A percentile compares a stretch with the other conserved stretches of the same genome.
phyloP scores from a whole-genome alignment of 202 grass and related monocot species.

The Setaria viridis region DNA sequence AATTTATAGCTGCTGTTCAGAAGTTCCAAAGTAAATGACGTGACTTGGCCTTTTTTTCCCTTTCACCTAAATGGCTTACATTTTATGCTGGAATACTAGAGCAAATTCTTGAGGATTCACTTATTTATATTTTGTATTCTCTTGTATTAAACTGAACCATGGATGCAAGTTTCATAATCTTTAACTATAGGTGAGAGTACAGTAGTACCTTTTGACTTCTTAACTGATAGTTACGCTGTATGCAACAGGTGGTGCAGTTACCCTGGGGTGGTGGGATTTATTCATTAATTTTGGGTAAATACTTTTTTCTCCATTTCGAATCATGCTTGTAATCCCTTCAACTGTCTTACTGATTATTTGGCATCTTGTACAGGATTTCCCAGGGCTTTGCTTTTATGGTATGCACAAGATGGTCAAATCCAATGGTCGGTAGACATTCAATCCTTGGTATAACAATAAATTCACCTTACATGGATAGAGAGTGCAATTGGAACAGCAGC shows the following conservation, averaged over 20 bases:
- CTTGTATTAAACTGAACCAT: conserved; percentile 28
- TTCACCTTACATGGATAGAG: conserved; percentile 33
- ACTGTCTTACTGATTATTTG: conserved; percentile 35
- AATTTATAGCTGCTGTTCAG: conserved; percentile 23
- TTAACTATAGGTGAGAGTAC: conserved; percentile 28
- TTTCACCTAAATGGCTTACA: conserved; percentile 5
- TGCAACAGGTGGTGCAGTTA: conserved; percentile 64
- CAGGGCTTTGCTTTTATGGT: conserved; percentile 78
- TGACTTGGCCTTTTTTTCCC: background rate
- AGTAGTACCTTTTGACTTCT: conserved; percentile 15
- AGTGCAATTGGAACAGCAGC: conserved; percentile 40
- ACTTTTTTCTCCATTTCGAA: conserved; percentile 30
- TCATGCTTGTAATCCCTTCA: background rate
- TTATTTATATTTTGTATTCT: conserved; percentile 36
- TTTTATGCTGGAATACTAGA: background rate
- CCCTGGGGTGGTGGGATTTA: conserved; percentile 85
- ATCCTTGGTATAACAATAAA: conserved; percentile 49
- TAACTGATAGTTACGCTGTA: conserved; percentile 33
- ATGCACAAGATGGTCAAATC: conserved; percentile 75
- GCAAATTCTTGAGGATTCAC: conserved; percentile 10
- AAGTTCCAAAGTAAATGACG: background rate
- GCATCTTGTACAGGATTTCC: conserved; percentile 62
- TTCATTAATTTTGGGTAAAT: conserved; percentile 88
- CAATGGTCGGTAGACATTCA: conserved; percentile 63
- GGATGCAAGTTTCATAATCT: background rate